These are phyloP conservation scores for Cymodocea nodosa DNA, from an alignment of 116 monocot species.

Conservation along the genomic window DNA sequence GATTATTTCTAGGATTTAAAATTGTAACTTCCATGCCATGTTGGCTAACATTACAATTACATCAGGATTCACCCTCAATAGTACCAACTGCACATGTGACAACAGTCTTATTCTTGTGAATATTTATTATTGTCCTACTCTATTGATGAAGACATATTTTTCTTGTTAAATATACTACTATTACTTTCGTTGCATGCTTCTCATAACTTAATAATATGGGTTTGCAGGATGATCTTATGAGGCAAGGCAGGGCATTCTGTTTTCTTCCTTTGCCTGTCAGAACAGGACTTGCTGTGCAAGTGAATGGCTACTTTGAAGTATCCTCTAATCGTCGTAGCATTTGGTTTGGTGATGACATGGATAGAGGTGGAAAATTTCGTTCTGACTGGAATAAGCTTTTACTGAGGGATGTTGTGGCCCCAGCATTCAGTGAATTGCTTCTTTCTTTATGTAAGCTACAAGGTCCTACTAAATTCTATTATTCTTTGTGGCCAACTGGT, in stretches of 20 bases:
- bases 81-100: no score
- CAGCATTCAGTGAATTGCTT: constrained; percentile 56
- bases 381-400: constrained; percentile 97
- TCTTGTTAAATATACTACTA: background rate
- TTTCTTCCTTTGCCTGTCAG: constrained; percentile 90
- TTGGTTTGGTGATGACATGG: constrained; percentile 99
- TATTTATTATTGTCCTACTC: background rate
- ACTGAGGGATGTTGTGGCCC: constrained; percentile 77
- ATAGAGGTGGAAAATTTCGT: constrained; percentile 84
- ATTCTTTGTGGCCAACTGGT: constrained; percentile 87
- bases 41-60: no score
- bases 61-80: no score
- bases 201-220: constrained; percentile 4
- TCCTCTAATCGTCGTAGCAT: constrained; percentile 89
- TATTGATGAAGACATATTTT: background rate
- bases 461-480: constrained; percentile 50
- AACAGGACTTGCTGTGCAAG: constrained; percentile 86
- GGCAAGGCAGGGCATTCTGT: constrained; percentile 85
- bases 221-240: constrained; percentile 61
- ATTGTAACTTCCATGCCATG: no score
- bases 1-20: no score
- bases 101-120: no score
- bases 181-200: background rate
- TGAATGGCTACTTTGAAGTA: constrained; percentile 97
- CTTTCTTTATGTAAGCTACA: constrained; percentile 35